Percentiles rank a stretch among this genome's conserved stretches.
phyloP scores from a whole-genome alignment of 768 basidiomycete species.

The Plicaturopsis crispa region DNA sequence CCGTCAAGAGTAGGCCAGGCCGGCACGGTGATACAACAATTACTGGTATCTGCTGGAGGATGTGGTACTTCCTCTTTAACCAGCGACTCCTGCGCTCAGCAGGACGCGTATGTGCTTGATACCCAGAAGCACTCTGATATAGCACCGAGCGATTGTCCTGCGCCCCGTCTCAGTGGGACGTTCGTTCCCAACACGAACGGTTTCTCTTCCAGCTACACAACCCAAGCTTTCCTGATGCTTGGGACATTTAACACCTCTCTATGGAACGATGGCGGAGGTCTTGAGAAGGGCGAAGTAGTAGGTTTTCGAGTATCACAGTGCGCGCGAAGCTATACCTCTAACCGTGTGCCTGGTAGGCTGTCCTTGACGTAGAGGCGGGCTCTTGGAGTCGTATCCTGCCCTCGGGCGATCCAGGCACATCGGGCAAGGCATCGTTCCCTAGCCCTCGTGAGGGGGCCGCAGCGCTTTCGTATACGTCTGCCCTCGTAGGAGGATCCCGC shows the following conservation, averaged over 20 bases:
- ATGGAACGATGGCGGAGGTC: slow-evolving; percentile 62
- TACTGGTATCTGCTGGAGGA: slow-evolving; percentile 53
- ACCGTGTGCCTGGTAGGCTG: slow-evolving; percentile 41
- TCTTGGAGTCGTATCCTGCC: slow-evolving; percentile 71
- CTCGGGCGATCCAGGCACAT: slow-evolving; percentile 57
- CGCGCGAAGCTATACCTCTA: slow-evolving; percentile 1
- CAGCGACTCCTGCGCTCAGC: slow-evolving; percentile 46
- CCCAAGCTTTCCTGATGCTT: slow-evolving; percentile 63
- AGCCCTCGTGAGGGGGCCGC: slow-evolving; percentile 65
- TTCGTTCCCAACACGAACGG: slow-evolving; percentile 54
- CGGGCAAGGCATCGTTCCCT: slow-evolving; percentile 44
- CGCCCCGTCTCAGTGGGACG: slow-evolving; percentile 53
- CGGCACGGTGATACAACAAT: slow-evolving; percentile 46
- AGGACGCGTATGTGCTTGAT: slow-evolving; percentile 48
- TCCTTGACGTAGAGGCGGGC: slow-evolving; percentile 53
- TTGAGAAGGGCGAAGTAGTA: slow-evolving; percentile 68
- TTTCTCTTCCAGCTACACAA: slow-evolving; percentile 45
- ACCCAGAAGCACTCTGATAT: slow-evolving; percentile 25
- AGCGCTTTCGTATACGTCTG: slow-evolving; percentile 43
- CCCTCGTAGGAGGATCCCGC: slow-evolving; percentile 50
- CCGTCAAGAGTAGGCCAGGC: slow-evolving; percentile 42
- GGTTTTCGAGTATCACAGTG: slow-evolving; percentile 15
- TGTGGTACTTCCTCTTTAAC: slow-evolving; percentile 38
- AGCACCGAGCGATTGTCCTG: slow-evolving; percentile 47
- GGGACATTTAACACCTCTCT: slow-evolving; percentile 56